phyloP scores from a whole-genome alignment of 305 asterid genomes.

The Fraxinus xanthoxyloides region DNA sequence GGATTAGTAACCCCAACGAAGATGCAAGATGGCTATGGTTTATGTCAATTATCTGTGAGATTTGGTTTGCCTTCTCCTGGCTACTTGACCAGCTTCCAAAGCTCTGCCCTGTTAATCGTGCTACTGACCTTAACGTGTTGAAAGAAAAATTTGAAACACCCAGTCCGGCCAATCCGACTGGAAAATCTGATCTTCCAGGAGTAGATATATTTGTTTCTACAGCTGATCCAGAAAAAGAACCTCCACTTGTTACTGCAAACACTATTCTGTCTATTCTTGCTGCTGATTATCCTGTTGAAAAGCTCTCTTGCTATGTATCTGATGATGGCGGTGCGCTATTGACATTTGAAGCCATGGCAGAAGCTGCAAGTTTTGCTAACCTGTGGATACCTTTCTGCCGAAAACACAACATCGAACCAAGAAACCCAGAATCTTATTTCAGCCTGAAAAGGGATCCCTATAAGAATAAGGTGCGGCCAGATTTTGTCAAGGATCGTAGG shows the following conservation, averaged over 20 bases:
- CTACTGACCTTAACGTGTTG: constrained; percentile 29
- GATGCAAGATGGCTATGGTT: constrained; percentile 34
- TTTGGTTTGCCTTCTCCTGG: constrained; percentile 39
- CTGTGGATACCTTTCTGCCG: constrained; percentile 31
- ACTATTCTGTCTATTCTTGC: constrained; percentile 35
- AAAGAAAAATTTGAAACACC: constrained; percentile 31
- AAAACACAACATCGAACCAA: constrained; percentile 27
- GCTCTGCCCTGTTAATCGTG: constrained; percentile 30
- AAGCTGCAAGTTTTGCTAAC: constrained; percentile 33
- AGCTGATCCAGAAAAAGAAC: constrained; percentile 36
- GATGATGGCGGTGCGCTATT: constrained; percentile 34
- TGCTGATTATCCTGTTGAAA: constrained; percentile 31
- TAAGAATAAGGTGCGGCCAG: constrained; percentile 28
- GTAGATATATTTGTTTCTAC: constrained; percentile 32
- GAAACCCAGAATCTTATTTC: constrained; percentile 33
- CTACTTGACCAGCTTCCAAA: constrained; percentile 32
- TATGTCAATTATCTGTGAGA: constrained; percentile 31
- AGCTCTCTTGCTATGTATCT: constrained; percentile 32
- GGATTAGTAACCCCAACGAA: constrained; percentile 25
- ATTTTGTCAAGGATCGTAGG: constrained; percentile 71
- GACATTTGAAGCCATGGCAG: constrained; percentile 34
- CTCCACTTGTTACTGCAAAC: constrained; percentile 32
- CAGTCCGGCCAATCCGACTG: constrained; percentile 23
- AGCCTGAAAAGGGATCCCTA: constrained; percentile 26
- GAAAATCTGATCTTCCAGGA: constrained; percentile 34